These are phyloP conservation scores for Botryosphaeria agaves DNA, from an alignment of 2,329 filamentous ascomycete species.

Conservation along the genomic window DNA sequence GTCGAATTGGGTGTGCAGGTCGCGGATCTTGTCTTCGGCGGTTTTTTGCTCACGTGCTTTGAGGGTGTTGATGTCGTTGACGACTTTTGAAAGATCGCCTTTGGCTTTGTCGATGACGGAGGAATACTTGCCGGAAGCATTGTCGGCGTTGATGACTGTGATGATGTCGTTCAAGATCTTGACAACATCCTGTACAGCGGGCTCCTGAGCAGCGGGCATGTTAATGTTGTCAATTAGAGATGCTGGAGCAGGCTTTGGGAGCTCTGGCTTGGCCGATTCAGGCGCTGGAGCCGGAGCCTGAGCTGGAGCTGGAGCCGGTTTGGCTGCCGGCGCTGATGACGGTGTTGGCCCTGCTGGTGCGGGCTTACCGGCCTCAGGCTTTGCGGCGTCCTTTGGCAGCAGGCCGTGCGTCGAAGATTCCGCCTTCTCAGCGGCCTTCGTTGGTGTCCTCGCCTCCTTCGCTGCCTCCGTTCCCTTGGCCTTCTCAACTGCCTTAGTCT, in stretches of 20 bases:
- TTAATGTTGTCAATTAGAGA: constrained; percentile 59
- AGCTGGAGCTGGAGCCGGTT: constrained; percentile 4
- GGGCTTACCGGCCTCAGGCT: constrained; percentile 2
- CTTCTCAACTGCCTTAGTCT: constrained; percentile 13
- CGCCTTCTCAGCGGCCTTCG: constrained; percentile 12
- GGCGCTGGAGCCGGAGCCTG: constrained; percentile 5
- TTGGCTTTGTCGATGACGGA: constrained; percentile 74
- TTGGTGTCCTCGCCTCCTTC: constrained; percentile 7
- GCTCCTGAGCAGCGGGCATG: constrained; percentile 61
- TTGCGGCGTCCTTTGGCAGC: constrained; percentile 6
- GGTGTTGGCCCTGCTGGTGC: background rate
- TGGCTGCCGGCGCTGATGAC: background rate
- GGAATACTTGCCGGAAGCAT: constrained; percentile 59
- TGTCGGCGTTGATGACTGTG: constrained; percentile 77
- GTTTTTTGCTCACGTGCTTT: constrained; percentile 52
- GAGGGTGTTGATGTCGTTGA: constrained; percentile 57
- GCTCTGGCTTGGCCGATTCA: constrained; percentile 35
- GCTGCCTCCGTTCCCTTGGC: constrained; percentile 13
- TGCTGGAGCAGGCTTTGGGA: constrained; percentile 14
- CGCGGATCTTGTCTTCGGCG: constrained; percentile 57
- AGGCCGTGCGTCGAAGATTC: constrained; percentile 6
- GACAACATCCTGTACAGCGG: constrained; percentile 80
- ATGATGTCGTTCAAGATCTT: constrained; percentile 96
- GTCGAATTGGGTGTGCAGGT: constrained; percentile 64
- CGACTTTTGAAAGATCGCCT: constrained; percentile 60